Base-by-base conservation (phyloP, 1,284 basidiomycete genomes). In the Phenoliferia sp. region DNA sequence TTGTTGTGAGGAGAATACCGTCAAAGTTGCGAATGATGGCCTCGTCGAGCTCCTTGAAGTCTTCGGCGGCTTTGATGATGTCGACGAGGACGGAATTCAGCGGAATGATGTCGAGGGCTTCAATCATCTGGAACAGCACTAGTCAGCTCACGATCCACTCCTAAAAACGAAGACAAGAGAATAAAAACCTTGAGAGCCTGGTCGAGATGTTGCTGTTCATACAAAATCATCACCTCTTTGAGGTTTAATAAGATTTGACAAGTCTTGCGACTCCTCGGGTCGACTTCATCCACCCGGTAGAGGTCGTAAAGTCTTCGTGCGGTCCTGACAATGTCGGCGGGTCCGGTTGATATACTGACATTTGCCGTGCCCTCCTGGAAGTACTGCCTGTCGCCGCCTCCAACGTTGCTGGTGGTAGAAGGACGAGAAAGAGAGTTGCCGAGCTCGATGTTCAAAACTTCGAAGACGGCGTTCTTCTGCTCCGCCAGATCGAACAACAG, bases 401-500 rank as follows among this genome's bases (percentile, higher is more conserved):
- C 29, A 64, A 63, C 54, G 52, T 57, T 54, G 32, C 72, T 34
- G 22, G 70, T 65, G 10, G 69, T 64, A 1, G 76, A 70, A 0
- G 88, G 86, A 74, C 88, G 85, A 5, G 86, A 83, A 55, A 95
- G 83, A 0, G 89, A 88, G 75, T 88, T 89, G n/a, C 94, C 93
- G 0, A 99, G 84, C 3, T 93, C 90, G 65, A 88, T 87, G 54
- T 92, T 93, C 55, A 99, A 87, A 67, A 92, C 92, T 10, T 86
- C 84, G 50, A 98, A 86, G 59, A 99, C 95, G 34, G 89, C 91
- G 61, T 87, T 83, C 78, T 94, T 94, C 71, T 96, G 91, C 48
- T 92, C 90, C 0, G 94, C 93, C 44, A 98, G 86, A 80, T 98
- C 95, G 82, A 93, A 98, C 58, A 99, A 82, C 78, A 95, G 90